Conservation (phyloP, 1,284 basidiomycete species). For the Blastosporella zonata region DNA sequence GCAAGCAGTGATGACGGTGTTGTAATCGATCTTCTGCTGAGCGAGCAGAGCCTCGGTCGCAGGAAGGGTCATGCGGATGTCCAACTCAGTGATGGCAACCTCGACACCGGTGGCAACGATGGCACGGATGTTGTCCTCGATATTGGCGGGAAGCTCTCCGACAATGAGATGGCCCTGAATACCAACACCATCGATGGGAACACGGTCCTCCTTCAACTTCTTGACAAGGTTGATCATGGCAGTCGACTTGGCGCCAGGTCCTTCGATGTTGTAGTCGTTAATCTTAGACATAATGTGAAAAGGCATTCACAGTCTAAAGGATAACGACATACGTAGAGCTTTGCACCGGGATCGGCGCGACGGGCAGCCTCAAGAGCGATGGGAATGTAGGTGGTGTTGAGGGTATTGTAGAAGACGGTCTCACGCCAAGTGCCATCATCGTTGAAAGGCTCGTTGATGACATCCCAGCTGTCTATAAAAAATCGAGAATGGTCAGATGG, state of each 20-base stretch:
- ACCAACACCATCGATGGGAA: constrained; percentile 57
- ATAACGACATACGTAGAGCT: constrained; percentile 35
- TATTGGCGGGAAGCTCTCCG: constrained; percentile 42
- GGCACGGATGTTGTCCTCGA: constrained; percentile 43
- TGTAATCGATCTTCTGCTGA: constrained; percentile 55
- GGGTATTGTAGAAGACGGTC: constrained; percentile 35
- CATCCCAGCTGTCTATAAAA: constrained; percentile 23
- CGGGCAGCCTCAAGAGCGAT: constrained; percentile 40
- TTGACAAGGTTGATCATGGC: constrained; percentile 50
- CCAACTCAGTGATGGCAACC: constrained; percentile 58
- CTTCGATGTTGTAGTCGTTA: constrained; percentile 60
- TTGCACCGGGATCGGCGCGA: constrained; percentile 38
- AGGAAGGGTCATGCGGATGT: constrained; percentile 56
- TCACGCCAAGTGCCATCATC: constrained; percentile 53
- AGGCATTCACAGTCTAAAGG: background rate
- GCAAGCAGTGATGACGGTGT: constrained; percentile 51
- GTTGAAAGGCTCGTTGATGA: constrained; percentile 52
- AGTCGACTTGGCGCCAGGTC: constrained; percentile 47
- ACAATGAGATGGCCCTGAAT: constrained; percentile 54
- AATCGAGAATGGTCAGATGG: background rate
- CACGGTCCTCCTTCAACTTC: constrained; percentile 38
- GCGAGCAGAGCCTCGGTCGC: constrained; percentile 41
- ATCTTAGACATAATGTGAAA: constrained; percentile 31
- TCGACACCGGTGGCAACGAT: constrained; percentile 54
- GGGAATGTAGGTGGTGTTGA: constrained; percentile 35